Conservation (phyloP, 2,329 filamentous ascomycete species). For the Alternaria gansuensis region DNA sequence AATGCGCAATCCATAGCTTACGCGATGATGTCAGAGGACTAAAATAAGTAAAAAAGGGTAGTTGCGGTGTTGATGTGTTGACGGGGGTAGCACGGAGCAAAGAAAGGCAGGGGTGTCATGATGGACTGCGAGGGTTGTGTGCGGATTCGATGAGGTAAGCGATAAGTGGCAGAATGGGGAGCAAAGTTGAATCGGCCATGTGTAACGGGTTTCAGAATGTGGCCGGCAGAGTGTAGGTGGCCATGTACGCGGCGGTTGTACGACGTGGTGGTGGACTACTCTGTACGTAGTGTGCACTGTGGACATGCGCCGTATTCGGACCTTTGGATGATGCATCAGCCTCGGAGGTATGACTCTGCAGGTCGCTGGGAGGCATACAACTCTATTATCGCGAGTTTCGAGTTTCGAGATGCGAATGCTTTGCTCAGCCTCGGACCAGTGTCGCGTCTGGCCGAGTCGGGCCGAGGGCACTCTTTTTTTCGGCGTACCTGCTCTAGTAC, state of each 20-base stretch:
- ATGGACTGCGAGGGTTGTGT: background rate
- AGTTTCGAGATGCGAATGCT: constrained; percentile 21
- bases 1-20: background rate
- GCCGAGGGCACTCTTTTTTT: constrained; percentile 19
- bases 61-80: constrained; percentile 13
- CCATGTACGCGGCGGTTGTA: background rate
- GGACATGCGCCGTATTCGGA: background rate
- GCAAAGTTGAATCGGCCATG: constrained; percentile 1
- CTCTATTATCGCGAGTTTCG: constrained; percentile 9
- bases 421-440: constrained; percentile 24
- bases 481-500: constrained; percentile 4
- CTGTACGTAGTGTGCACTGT: no score
- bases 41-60: background rate
- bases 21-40: constrained; percentile 17
- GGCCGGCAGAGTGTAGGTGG: background rate
- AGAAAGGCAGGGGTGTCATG: constrained; percentile 5
- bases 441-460: constrained; percentile 31
- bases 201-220: background rate
- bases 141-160: background rate
- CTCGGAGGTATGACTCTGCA: constrained; percentile 11
- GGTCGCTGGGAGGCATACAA: constrained; percentile 3
- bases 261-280: background rate
- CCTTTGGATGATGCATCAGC: constrained; percentile 5
- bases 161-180: constrained; percentile 5
- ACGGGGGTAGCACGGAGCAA: constrained; percentile 8